Base-by-base conservation (phyloP, 306 rosid species). In the Purshia tridentata region DNA sequence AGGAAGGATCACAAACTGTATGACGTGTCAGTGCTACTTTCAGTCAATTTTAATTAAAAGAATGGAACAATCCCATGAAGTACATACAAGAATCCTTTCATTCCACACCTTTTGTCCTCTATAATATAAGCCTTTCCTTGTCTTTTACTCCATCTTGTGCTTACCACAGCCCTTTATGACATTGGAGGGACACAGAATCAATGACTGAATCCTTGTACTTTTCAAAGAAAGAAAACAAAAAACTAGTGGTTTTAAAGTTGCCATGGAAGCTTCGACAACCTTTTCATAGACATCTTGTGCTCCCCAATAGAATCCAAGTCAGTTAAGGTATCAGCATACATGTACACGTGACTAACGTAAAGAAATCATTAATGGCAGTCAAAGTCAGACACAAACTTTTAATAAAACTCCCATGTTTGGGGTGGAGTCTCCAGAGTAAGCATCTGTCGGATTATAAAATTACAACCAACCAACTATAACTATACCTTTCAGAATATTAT, bases 401-500 rank as follows among this genome's bases (percentile, higher is more conserved):
- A 42, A 55, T 39, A 53, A 59, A 22, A 19, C 74, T 53, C 74
- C 74, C 63, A 53, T 53, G 37, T 74, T 74, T 50, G 16, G 44
- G 69, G 65, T 66, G 65, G 49, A 67, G 49, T 75, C 65, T 78
- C 40, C 72, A 56, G 67, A 50, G 44, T 44, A 71, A 75, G 83
- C 41, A 61, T 23, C 75, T 73, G 73, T 67, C 53, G 74, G 68
- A 66, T 48, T 37, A 75, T 70, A 81, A 81, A 61, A 73, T 75
- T 73, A 77, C 64, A 76, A 60, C 69, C 47, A 52, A 44, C 35
- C 35, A 29, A 29, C 35, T 29, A 29, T 29, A 29, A 29, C 48
- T 72, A 69, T 70, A 76, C 85, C 84, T 81, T 72, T 77, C 41
- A 72, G 40, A 70, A 65, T 77, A 60, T 82, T 82, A 71, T 71